These are phyloP conservation scores for Pholiota microspora DNA, from an alignment of 768 basidiomycete genomes.

Conservation along the genomic window DNA sequence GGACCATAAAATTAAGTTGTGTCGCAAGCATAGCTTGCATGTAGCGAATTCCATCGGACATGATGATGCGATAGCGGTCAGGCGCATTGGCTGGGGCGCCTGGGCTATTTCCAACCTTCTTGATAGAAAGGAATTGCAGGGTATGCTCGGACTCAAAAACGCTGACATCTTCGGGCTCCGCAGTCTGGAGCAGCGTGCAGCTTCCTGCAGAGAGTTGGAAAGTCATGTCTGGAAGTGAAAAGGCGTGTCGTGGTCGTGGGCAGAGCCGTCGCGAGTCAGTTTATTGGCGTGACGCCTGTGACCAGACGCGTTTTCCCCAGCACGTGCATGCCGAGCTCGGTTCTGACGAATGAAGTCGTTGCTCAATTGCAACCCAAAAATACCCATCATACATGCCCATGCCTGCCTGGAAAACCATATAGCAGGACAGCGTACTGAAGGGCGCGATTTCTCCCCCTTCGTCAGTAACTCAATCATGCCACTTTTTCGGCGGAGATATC, in stretches of 20 bases:
- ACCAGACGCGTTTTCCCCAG: constrained; percentile 23
- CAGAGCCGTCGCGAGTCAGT: too few relatives aligned
- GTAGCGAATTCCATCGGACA: constrained; percentile 87
- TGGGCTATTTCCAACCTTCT: constrained; percentile 51
- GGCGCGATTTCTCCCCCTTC: neutral
- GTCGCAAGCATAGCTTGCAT: constrained; percentile 95
- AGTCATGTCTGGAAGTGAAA: constrained; percentile 27
- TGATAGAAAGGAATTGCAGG: constrained; percentile 82
- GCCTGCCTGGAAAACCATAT: neutral
- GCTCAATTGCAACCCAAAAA: neutral
- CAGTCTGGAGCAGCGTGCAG: constrained; percentile 45
- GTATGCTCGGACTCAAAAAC: constrained; percentile 47
- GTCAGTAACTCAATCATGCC: neutral
- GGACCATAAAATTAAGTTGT: constrained; percentile 76
- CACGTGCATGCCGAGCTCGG: neutral
- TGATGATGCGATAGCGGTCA: constrained; percentile 76
- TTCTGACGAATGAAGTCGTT: neutral
- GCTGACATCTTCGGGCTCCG: constrained; percentile 39
- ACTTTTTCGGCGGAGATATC: constrained; percentile 1
- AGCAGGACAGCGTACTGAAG: neutral
- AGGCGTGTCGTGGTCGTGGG: neutral
- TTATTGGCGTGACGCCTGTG: constrained; percentile 23
- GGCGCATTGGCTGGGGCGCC: constrained; percentile 28
- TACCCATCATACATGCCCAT: neutral
- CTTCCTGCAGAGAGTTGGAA: constrained; percentile 59